Percentiles rank a stretch among this genome's conserved stretches.
Evolutionary conservation across 2,329 filamentous ascomycete genomes (phyloP).

Genomic region (Trichoderma cornu-damae): DNA sequence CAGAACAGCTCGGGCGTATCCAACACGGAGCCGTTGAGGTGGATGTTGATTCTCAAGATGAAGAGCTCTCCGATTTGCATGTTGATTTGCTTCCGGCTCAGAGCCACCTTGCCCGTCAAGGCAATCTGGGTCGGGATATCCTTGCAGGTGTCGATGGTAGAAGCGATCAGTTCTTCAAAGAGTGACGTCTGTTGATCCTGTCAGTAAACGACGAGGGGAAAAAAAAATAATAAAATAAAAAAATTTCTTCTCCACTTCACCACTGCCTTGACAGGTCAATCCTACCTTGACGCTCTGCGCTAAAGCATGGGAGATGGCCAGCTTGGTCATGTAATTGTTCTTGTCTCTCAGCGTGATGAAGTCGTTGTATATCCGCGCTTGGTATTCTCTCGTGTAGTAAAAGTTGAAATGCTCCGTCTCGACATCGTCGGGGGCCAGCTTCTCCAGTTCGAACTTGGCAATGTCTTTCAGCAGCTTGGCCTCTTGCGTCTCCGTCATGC

Average conservation of each 20-base stretch:
- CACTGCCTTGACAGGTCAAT: neutral
- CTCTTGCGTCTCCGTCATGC: constrained; percentile 88
- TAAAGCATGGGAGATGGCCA: constrained; percentile 91
- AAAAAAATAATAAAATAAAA: too few species aligned
- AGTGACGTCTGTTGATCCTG: constrained; percentile 65
- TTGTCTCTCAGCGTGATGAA: constrained; percentile 95
- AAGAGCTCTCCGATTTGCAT: constrained; percentile 99
- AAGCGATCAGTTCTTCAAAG: constrained; percentile 91
- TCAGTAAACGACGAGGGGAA: too few species aligned
- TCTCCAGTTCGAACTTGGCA: constrained; percentile 88
- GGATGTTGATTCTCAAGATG: constrained; percentile 95
- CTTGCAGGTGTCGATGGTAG: constrained; percentile 88
- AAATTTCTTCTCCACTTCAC: neutral
- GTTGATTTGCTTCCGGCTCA: constrained; percentile 88
- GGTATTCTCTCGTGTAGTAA: constrained; percentile 97
- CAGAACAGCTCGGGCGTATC: constrained; percentile 98
- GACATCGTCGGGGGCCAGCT: constrained; percentile 79
- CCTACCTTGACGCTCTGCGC: constrained; percentile 87
- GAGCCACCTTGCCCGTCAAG: constrained; percentile 81
- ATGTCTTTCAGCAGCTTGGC: constrained; percentile 89
- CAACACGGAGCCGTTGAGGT: constrained; percentile 91
- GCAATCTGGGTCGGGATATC: constrained; percentile 92
- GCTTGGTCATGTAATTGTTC: constrained; percentile 95
- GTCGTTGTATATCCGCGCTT: constrained; percentile 98
- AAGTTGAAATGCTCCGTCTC: constrained; percentile 99